Conservation (phyloP, 495 filamentous ascomycete genomes). For the Hyphodiscus hymeniophilus region DNA sequence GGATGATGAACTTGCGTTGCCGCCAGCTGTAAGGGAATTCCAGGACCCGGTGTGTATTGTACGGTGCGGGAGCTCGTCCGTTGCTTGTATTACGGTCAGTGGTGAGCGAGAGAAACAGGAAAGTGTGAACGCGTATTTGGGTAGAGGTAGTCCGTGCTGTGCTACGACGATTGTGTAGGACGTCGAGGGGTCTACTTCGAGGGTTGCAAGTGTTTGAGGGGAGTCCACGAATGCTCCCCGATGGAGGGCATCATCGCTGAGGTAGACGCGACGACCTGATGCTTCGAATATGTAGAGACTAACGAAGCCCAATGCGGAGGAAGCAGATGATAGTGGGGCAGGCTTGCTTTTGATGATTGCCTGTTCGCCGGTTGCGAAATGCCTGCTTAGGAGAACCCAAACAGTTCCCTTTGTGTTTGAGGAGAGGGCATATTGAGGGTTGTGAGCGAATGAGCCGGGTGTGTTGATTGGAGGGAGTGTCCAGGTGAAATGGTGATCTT, state of each 20-base stretch:
- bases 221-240: conserved; percentile 85
- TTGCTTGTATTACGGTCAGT: conserved; percentile 50
- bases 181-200: conserved; percentile 50
- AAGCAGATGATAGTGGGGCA: conserved; percentile 30
- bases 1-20: conserved; percentile 63
- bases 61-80: conserved; percentile 47
- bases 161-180: conserved; percentile 73
- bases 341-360: conserved; percentile 29
- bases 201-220: conserved; percentile 77
- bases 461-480: conserved; percentile 52
- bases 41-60: conserved; percentile 52
- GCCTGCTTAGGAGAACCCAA: conserved; percentile 80
- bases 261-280: conserved; percentile 63
- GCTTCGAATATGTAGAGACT: conserved; percentile 72
- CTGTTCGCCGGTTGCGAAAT: conserved; percentile 54
- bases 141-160: conserved; percentile 63
- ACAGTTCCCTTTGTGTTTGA: conserved; percentile 49
- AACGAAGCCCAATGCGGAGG: conserved; percentile 62
- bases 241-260: conserved; percentile 57
- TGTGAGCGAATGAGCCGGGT: conserved; percentile 58
- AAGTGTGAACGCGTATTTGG: conserved; percentile 72
- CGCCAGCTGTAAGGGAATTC: conserved; percentile 74
- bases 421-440: conserved; percentile 74
- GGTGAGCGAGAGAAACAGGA: conserved; percentile 62
- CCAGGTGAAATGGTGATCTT: conserved; percentile 91